These are phyloP conservation scores for Gossypium lobatum DNA, from an alignment of 441 rosid genomes.

Conservation along the genomic window DNA sequence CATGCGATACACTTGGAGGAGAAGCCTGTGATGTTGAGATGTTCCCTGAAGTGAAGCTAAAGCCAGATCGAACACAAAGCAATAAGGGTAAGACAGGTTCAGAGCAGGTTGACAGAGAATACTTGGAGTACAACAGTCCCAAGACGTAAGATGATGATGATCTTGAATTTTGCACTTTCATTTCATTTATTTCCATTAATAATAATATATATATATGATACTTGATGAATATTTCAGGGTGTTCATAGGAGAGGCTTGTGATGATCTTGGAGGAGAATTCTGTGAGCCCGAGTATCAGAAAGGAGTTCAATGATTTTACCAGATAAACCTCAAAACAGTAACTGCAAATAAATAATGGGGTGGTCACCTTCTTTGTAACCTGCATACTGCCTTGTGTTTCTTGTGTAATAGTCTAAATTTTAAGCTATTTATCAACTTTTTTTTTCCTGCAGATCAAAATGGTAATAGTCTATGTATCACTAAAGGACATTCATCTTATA, in stretches of 20 bases:
- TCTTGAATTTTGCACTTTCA: background rate
- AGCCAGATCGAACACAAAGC: constrained; percentile 20
- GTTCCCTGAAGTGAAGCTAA: constrained; percentile 50
- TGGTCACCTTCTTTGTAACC: background rate
- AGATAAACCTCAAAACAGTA: background rate
- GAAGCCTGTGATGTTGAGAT: constrained; percentile 46
- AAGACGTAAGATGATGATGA: constrained; percentile 32
- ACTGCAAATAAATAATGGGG: background rate
- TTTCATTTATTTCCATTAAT: background rate
- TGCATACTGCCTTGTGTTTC: background rate
- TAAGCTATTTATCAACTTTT: no score
- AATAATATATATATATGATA: background rate
- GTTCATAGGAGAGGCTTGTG: constrained; percentile 49
- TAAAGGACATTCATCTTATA: no score
- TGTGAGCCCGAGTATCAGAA: constrained; percentile 36
- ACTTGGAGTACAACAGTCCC: constrained; percentile 36
- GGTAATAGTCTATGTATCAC: background rate
- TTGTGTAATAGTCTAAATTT: background rate
- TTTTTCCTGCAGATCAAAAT: no score
- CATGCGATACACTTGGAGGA: constrained; percentile 55
- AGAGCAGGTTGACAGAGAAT: constrained; percentile 41
- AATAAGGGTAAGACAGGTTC: constrained; percentile 13
- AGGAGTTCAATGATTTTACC: background rate
- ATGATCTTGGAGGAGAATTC: constrained; percentile 59
- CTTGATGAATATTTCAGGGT: constrained; percentile 26